Base-by-base conservation (phyloP, 768 basidiomycete species). In the Cystofilobasidium capitatum region DNA sequence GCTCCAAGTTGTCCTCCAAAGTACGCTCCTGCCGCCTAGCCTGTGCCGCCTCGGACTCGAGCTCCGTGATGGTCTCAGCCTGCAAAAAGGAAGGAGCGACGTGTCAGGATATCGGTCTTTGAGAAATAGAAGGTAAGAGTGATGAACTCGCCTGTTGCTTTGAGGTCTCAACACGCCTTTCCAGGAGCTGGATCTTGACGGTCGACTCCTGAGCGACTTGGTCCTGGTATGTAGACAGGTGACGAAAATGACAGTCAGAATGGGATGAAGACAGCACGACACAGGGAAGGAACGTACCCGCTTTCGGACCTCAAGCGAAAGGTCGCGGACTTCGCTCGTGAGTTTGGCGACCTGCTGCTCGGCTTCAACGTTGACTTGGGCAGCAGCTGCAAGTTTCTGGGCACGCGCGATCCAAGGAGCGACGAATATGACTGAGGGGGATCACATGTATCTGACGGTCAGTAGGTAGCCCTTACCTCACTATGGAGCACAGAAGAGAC, bases 111-210 rank as follows among this genome's bases (percentile, higher is more conserved):
- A 42, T 45, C 29, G 36, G 61, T 33, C 6, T 62, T 31, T 29
- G 3, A 26, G n/a, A 42, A 3, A 2, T 24, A 14, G 22, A n/a
- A 24, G 39, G 4, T 22, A 37, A 7, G 1, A 47, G 42, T 2
- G 39, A 7, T 3, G n/a, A 31, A 65, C 73, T 42, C 49, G 76
- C 77, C 72, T 94, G 90, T 76, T 88, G 90, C 82, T 91, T 93
- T 69, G 86, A 86, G 1, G 85, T 83, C 75, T 98, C 93, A 81
- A 92, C 86, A 37, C 91, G 84, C 55, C 92, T 85, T 75, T 96
- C 92, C 84, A 98, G 88, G 17, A 93, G 82, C 75, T 97, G 91
- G 65, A 97, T 91, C 81, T 93, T 97, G 64, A 97, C 92, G 2
- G 81, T 80, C 6, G 86, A 81, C 74, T 98, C 96, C 76, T 97